Base-by-base conservation (phyloP, 768 basidiomycete species). In the Trametes coccinea region DNA sequence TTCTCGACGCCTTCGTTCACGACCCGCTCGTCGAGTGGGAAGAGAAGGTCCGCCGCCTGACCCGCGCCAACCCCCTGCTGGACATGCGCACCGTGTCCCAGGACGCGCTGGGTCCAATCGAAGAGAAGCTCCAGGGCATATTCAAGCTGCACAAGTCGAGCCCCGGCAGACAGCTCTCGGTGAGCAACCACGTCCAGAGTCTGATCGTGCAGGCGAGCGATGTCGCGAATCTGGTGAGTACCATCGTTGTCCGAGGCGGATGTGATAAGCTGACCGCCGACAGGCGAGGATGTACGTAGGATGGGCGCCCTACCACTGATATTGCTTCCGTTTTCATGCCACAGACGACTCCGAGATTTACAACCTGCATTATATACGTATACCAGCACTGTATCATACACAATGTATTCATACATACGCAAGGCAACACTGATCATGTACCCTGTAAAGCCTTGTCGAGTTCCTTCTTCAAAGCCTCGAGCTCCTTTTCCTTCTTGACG, bases 1-100 rank as follows among this genome's bases (percentile, higher is more conserved):
- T 98, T 0, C 82, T 99, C 41, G 96, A 98, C 70, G 93, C 97
- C 1, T 98, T 98, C 72, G 86, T 95, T 33, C 96, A 98, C 67
- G 97, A 99, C 73, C 97, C 97, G 1, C 82, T 99, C 2, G 89
- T 95, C 34, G 96, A 98, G 73, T 98, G 95, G 93, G 90, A 93
- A 62, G 87, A 91, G 71, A 87, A 85, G 63, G 82, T 86, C 13
- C 88, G 84, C 69, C 75, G 85, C 71, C 85, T 87, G 40, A 41
- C 44, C 22, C 50, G 60, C n/a, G 17, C 16, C 8, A 54, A 50
- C 31, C 37, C 41, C 10, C 41, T 33, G 11, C 48, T 49, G 33
- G 64, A 93, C 64, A 74, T 94, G 63, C 78, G 80, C 13, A 78
- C 76, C 57, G 77, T 94, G 14, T 93, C 93, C 11, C 86, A 88